phyloP scores from a whole-genome alignment of 768 basidiomycete genomes.

The Phanerochaete sordida region DNA sequence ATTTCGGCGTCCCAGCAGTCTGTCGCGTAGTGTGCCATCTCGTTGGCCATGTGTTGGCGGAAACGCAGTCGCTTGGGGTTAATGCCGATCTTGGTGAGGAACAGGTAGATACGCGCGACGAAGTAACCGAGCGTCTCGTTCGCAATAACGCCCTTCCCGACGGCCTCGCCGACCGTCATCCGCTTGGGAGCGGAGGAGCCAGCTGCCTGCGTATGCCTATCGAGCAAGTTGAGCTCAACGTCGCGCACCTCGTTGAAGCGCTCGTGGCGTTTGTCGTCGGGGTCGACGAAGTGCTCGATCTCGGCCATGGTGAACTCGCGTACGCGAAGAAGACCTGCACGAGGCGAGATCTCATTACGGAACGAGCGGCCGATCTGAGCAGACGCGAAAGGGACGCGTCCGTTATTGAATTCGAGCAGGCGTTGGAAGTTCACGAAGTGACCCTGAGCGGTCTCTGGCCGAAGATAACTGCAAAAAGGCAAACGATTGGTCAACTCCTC shows the following conservation, averaged over 20 bases:
- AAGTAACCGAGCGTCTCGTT: constrained; percentile 99
- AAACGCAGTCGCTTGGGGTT: constrained; percentile 81
- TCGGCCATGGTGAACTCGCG: constrained; percentile 99
- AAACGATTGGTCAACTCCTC: not conserved
- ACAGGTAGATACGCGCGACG: constrained; percentile 86
- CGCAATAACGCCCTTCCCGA: constrained; percentile 80
- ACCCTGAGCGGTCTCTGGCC: constrained; percentile 97
- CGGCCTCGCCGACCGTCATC: constrained; percentile 87
- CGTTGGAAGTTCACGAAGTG: constrained; percentile 99
- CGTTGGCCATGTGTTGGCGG: constrained; percentile 97
- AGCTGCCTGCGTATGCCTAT: constrained; percentile 76
- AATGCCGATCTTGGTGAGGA: constrained; percentile 89
- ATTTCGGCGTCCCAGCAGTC: constrained; percentile 99
- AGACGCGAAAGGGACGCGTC: constrained; percentile 92
- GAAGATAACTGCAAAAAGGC: constrained; percentile 64
- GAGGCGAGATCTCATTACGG: constrained; percentile 97
- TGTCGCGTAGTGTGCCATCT: constrained; percentile 99
- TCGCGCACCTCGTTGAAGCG: constrained; percentile 82
- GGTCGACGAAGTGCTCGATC: constrained; percentile 99
- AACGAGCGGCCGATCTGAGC: constrained; percentile 96
- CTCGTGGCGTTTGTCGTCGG: constrained; percentile 81
- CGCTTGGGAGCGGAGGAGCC: constrained; percentile 62
- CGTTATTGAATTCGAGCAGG: constrained; percentile 97
- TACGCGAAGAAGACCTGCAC: constrained; percentile 92
- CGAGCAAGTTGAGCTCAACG: constrained; percentile 70